Percentiles rank a stretch among this genome's conserved stretches.
These are phyloP conservation scores for Pseudomassariella vexata DNA, from an alignment of 2,329 filamentous ascomycete genomes.

Conservation along the genomic window DNA sequence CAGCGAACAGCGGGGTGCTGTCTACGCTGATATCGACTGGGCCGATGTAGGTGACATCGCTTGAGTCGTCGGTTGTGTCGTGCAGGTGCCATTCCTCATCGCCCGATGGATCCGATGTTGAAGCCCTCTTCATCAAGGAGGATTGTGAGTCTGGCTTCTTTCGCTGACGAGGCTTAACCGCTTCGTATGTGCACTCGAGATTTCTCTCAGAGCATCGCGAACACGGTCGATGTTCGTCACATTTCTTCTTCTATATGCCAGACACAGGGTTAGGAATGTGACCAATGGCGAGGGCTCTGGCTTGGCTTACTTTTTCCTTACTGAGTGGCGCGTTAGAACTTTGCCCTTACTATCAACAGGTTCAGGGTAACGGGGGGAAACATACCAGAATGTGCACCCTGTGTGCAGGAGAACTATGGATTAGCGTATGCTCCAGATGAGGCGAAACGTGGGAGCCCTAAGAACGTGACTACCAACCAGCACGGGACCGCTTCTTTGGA, in stretches of 20 bases:
- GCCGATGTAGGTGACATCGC: constrained; percentile 15
- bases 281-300: too few species aligned
- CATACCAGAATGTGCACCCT: constrained; percentile 51
- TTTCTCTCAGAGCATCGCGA: constrained; percentile 43
- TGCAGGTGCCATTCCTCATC: constrained; percentile 15
- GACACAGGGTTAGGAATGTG: constrained; percentile 10
- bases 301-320: constrained; percentile 47
- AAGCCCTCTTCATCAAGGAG: constrained; percentile 7
- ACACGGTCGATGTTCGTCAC: constrained; percentile 48
- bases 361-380: constrained; percentile 8
- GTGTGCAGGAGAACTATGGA: constrained; percentile 8
- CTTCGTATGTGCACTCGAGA: constrained; percentile 44
- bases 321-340: constrained; percentile 22
- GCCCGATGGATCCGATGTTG: constrained; percentile 4
- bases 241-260: constrained; percentile 48
- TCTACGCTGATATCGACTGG: constrained; percentile 13
- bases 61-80: constrained; percentile 9
- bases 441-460: neutral
- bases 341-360: constrained; percentile 16
- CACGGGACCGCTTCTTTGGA: constrained; percentile 54
- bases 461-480: constrained; percentile 51
- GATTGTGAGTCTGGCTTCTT: constrained; percentile 28
- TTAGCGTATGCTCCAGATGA: constrained; percentile 1
- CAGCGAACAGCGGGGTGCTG: constrained; percentile 14
- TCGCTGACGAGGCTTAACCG: constrained; percentile 36